Base-by-base conservation (phyloP, 2,329 filamentous ascomycete genomes). In the Sphaerulina vaccinii region DNA sequence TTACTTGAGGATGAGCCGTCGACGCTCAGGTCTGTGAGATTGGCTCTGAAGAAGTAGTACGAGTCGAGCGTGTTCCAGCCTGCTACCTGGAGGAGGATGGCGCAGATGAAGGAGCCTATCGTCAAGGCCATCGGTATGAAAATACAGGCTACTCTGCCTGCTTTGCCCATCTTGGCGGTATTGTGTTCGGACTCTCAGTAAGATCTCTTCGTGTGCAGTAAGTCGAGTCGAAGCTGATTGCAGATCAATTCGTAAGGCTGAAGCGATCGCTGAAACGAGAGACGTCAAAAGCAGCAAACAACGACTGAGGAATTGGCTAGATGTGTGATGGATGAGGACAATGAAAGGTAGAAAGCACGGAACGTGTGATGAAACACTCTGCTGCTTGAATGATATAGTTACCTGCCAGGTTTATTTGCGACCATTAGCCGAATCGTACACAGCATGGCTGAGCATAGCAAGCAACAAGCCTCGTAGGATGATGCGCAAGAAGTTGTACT, bases 101-200 rank as follows among this genome's bases (percentile, higher is more conserved):
- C 70, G 62, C 86, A 87, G 64, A 93, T 74, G 64, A 96, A 77
- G 53, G 87, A 86, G 58, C 80, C 87, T 63, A 93, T 74, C 16
- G 89, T 92, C 66, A 96, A 80, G 59, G 82, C 77, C 73, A 96
- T 90, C 55, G 92, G 92, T 76, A 90, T 77, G 73, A 88, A 82
- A 73, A 97, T 93, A 74, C 90, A 96, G 70, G 88, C 76, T 65
- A 92, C 83, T 67, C 92, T 83, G 62, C 89, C 91, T 67, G 81
- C 78, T 74, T 86, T 84, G 57, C 83, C 84, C 85, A 87, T 88
- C 27, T 57, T 76, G 46, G 54, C 46, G 50, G 47, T 51, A 23
- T 36, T 42, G 23, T 35, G 13, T 38, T 19, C 19, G 16, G 33
- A 11, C 10, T n/a, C n/a, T 32, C 13, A n/a, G 1, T 13, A 1